These are phyloP conservation scores for Colletotrichum shisoi DNA, from an alignment of 2,329 filamentous ascomycete species.

Conservation along the genomic window DNA sequence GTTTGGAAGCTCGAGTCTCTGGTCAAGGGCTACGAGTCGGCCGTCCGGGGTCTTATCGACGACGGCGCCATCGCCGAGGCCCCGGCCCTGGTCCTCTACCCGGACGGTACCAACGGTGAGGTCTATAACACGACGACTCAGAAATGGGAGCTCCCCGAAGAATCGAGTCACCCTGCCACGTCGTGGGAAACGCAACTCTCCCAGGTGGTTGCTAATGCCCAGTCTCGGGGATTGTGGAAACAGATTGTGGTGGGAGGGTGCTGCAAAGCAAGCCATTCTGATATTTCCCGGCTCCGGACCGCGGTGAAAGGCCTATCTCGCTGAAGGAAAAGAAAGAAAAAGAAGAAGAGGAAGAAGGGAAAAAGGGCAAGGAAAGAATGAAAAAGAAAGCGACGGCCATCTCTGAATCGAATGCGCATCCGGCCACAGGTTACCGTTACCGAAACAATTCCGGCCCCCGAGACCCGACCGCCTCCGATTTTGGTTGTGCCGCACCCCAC, in stretches of 20 bases:
- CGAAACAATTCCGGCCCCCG: conserved; percentile 7
- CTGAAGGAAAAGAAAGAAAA: not conserved
- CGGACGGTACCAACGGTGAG: conserved; percentile 73
- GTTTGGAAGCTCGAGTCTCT: conserved; percentile 67
- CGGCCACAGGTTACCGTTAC: conserved; percentile 11
- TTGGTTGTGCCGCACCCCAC: conserved; percentile 8
- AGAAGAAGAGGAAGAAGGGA: too few species aligned
- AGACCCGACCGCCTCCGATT: conserved; percentile 24
- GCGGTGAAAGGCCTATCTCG: conserved; percentile 31
- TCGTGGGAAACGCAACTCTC: conserved; percentile 59
- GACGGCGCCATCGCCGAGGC: conserved; percentile 49
- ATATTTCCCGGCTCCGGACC: conserved; percentile 39
- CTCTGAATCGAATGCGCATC: conserved; percentile 4
- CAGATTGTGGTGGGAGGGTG: conserved; percentile 62
- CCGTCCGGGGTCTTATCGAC: conserved; percentile 51
- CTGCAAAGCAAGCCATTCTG: conserved; percentile 56
- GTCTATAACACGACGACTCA: conserved; percentile 71
- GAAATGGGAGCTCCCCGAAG: conserved; percentile 61
- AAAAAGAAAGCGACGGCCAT: not conserved
- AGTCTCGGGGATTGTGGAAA: conserved; percentile 52
- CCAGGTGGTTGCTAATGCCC: conserved; percentile 51
- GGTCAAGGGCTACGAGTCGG: conserved; percentile 63
- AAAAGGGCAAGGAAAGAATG: too few species aligned
- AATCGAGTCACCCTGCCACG: conserved; percentile 39
- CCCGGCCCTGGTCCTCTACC: conserved; percentile 70